Evolutionary conservation across 2,329 filamentous ascomycete genomes (phyloP).

Genomic region (Cadophora gregata): DNA sequence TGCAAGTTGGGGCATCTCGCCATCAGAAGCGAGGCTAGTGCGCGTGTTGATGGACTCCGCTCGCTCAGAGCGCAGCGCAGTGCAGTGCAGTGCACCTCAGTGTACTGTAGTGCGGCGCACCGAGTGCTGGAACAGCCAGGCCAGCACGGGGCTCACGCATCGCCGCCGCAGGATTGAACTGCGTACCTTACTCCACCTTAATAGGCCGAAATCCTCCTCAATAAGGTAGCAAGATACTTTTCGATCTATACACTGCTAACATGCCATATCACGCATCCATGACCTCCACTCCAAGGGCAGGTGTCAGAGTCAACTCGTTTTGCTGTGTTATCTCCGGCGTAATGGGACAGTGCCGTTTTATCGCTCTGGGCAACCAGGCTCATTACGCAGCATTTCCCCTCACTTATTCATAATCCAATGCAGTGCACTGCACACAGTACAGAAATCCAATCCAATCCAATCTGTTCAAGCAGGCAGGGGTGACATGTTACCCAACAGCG

Average conservation of each 20-base stretch:
- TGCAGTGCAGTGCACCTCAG: no score
- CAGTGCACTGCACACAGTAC: background rate
- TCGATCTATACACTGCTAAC: background rate
- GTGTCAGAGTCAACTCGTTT: background rate
- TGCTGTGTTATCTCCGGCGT: conserved; percentile 14
- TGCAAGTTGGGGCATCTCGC: conserved; percentile 24
- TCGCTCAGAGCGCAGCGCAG: background rate
- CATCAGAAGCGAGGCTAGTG: conserved; percentile 20
- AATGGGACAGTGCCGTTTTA: conserved; percentile 11
- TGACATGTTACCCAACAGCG: background rate
- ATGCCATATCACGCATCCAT: background rate
- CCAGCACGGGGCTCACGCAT: no score
- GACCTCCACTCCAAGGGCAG: background rate
- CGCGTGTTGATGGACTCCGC: conserved; percentile 3
- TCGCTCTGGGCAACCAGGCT: conserved; percentile 22
- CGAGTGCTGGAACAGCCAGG: no score
- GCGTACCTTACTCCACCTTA: background rate
- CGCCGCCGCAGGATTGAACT: background rate
- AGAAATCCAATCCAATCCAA: conserved; percentile 1
- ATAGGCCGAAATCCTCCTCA: background rate
- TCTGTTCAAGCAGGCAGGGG: background rate
- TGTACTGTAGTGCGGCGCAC: no score
- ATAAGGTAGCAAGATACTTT: background rate
- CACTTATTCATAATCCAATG: conserved; percentile 21
- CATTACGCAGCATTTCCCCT: conserved; percentile 28